Base-by-base conservation (phyloP, 306 rosid species). In the Abrus precatorius region DNA sequence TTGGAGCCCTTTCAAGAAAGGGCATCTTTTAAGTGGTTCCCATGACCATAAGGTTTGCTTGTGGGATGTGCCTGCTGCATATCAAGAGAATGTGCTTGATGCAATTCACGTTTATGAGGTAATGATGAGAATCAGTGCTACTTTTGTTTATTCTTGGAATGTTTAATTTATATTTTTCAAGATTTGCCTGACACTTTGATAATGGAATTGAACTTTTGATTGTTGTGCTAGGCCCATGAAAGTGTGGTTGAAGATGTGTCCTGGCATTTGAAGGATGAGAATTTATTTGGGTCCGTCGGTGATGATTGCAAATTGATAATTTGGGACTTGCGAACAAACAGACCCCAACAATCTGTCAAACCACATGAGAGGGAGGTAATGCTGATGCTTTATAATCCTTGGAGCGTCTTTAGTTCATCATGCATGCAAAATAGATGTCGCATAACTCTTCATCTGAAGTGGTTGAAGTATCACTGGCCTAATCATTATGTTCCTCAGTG, bases 291-390 rank as follows among this genome's bases (percentile, higher is more conserved):
- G 29, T 95, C 99, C 0, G 92, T 79, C 13, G 99, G 98, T n/a
- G 99, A 95, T 83, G 99, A 95, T 62, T 79, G 91, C 63, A 85
- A 74, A n/a, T 62, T 95, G 88, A 72, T 93, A 69, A 86, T 95
- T 59, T 95, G 99, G 99, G 98, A 93, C 87, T 81, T 91, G 86
- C 88, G 97, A 61, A 85, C 97, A 13, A 87, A 90, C 86, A 75
- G 87, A 69, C 77, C 91, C 66, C 94, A 88, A 34, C 87, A 95
- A 3, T 87, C 92, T 9, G 87, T 93, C 80, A 86, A 82, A 85
- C 91, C 89, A 79, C 99, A 95, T 77, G 93, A 93, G 10, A 88
- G 69, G 53, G 99, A 95, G 99, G 99, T 95, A 43, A 85, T 60
- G 41, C 38, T 13, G 61, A 76, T 59, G 44, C 34, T 86, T 20